Evolutionary conservation across 1,284 basidiomycete species (phyloP).

Genomic region (Cystobasidium slooffiae): DNA sequence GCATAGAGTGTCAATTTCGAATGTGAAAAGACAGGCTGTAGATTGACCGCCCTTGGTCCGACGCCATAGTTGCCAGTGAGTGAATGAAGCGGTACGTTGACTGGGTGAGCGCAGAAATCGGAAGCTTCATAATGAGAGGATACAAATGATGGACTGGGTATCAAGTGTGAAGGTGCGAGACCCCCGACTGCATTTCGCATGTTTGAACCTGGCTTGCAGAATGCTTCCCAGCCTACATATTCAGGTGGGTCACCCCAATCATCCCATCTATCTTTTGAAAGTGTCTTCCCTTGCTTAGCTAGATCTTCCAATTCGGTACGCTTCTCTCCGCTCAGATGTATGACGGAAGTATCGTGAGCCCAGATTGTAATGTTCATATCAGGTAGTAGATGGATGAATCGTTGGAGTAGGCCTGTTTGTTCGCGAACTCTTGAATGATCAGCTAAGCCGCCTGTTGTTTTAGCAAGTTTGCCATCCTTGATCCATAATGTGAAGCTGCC

Average conservation of each 20-base stretch:
- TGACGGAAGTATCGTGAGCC: conserved; percentile 49
- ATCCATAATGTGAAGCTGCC: conserved; percentile 50
- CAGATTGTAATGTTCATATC: conserved; percentile 49
- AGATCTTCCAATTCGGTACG: conserved; percentile 36
- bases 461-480: conserved; percentile 45
- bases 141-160: conserved; percentile 46
- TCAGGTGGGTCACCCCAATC: conserved; percentile 43
- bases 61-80: conserved; percentile 42
- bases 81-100: conserved; percentile 47
- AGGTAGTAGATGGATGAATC: conserved; percentile 44
- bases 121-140: conserved; percentile 47
- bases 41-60: conserved; percentile 46
- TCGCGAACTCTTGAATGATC: conserved; percentile 50
- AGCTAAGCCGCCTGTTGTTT: conserved; percentile 47
- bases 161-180: conserved; percentile 14
- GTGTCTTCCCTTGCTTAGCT: conserved; percentile 32
- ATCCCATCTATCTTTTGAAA: conserved; percentile 28
- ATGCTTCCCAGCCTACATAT: conserved; percentile 41
- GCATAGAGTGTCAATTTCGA: conserved; percentile 53
- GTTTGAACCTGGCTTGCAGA: conserved; percentile 34
- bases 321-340: conserved; percentile 46
- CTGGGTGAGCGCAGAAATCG: conserved; percentile 49
- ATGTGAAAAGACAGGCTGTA: conserved; percentile 54
- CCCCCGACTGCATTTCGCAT: conserved; percentile 43
- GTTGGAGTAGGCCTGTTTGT: conserved; percentile 49